Evolutionary conservation across 2,329 filamentous ascomycete genomes (phyloP).

Genomic region (Tolypocladium paradoxum): DNA sequence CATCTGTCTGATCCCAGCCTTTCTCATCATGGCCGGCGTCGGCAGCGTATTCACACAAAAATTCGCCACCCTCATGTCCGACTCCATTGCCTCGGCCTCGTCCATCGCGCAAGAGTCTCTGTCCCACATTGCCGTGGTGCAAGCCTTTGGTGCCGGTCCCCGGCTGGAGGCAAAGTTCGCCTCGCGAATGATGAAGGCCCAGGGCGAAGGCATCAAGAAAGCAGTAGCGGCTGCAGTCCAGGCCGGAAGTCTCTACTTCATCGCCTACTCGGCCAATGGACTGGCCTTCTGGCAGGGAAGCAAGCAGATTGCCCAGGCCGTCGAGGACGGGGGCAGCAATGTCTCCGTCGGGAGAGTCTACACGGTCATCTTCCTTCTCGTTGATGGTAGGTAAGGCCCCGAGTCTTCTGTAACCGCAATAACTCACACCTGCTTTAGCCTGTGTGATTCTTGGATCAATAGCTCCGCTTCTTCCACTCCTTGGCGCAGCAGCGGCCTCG

Average conservation of each 20-base stretch:
- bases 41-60: slow-evolving; percentile 44
- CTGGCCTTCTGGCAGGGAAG: slow-evolving; percentile 60
- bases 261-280: slow-evolving; percentile 56
- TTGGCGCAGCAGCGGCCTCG: slow-evolving; percentile 45
- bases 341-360: slow-evolving; percentile 40
- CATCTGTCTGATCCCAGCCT: slow-evolving; percentile 51
- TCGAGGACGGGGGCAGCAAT: slow-evolving; percentile 20
- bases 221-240: slow-evolving; percentile 45
- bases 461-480: slow-evolving; percentile 51
- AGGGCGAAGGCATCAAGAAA: slow-evolving; percentile 46
- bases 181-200: slow-evolving; percentile 36
- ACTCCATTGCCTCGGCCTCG: slow-evolving; percentile 44
- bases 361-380: slow-evolving; percentile 52
- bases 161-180: slow-evolving; percentile 51
- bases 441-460: slow-evolving; percentile 53
- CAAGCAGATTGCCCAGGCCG: slow-evolving; percentile 31
- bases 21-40: slow-evolving; percentile 45
- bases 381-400: slow-evolving; percentile 36
- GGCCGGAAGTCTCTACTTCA: slow-evolving; percentile 53
- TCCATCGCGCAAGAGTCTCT: slow-evolving; percentile 54
- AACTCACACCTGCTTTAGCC: slow-evolving; percentile 17
- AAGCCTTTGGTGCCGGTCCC: slow-evolving; percentile 49
- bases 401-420: not conserved
- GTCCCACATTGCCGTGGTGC: slow-evolving; percentile 49
- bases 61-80: slow-evolving; percentile 37